Conservation (phyloP, 176 grass and related monocot genomes). For the Triticum monococcum region DNA sequence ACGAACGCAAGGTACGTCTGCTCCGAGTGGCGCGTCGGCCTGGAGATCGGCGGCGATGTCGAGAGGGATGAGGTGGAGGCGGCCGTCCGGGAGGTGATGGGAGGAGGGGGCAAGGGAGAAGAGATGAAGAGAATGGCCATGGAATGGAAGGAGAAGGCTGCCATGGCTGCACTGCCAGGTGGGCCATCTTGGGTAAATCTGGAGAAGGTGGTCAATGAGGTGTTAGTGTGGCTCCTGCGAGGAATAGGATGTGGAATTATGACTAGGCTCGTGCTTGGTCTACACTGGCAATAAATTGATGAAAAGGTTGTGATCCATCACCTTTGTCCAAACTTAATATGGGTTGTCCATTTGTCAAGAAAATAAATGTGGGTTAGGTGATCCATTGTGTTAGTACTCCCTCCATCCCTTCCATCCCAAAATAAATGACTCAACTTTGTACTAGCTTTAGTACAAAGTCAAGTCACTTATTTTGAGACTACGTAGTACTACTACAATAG, state of each 20-base stretch:
- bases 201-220: background rate
- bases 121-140: background rate
- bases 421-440: too few relatives aligned
- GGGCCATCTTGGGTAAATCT: constrained; percentile 6
- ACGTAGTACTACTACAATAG: background rate
- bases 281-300: background rate
- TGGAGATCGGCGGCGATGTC: constrained; percentile 1
- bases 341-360: too few relatives aligned
- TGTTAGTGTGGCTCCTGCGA: background rate
- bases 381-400: background rate
- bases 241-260: background rate
- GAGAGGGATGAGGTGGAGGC: background rate
- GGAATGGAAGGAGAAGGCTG: constrained; percentile 23
- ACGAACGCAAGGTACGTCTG: background rate
- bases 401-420: too few relatives aligned
- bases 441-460: too few relatives aligned
- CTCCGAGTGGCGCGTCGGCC: background rate
- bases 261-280: background rate
- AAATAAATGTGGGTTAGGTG: background rate
- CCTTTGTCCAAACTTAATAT: too few relatives aligned
- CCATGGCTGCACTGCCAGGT: background rate
- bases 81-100: constrained; percentile 18
- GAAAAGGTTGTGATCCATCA: background rate
- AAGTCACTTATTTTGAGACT: too few relatives aligned
- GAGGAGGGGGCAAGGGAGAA: background rate